Percentiles rank a stretch among this genome's conserved stretches.
Conservation (phyloP, 305 asterid genomes). For the Stenogyne calaminthoides region DNA sequence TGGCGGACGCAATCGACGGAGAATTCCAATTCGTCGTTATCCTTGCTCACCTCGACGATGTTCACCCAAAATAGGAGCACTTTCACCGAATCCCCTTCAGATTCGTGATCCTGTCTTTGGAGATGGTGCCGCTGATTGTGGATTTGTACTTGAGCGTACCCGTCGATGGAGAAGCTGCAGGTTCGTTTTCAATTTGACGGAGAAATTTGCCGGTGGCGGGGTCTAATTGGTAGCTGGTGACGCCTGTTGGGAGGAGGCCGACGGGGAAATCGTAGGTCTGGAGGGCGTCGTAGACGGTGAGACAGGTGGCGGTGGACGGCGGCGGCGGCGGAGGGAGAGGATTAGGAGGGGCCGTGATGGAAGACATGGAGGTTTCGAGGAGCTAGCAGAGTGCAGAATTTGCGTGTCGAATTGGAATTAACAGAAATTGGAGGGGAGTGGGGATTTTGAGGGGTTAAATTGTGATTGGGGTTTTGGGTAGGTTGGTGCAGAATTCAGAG, state of each 20-base stretch:
- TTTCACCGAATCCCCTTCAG: conserved; percentile 72
- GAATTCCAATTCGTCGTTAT: conserved; percentile 49
- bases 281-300: conserved; percentile 61
- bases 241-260: conserved; percentile 83
- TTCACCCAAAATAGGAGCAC: conserved; percentile 62
- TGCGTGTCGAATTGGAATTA: background rate
- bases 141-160: conserved; percentile 67
- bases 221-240: conserved; percentile 60
- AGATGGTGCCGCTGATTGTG: conserved; percentile 54
- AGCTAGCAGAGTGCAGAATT: background rate
- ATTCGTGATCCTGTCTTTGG: conserved; percentile 43
- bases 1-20: conserved; percentile 71
- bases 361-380: conserved; percentile 28
- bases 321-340: conserved; percentile 29
- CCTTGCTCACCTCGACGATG: conserved; percentile 54
- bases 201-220: conserved; percentile 58
- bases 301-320: conserved; percentile 24
- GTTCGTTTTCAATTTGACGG: conserved; percentile 49
- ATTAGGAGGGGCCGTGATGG: conserved; percentile 25
- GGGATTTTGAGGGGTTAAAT: background rate
- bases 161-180: conserved; percentile 70
- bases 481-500: background rate
- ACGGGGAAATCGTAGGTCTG: conserved; percentile 61
- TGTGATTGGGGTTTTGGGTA: background rate
- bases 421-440: background rate